Conservation (phyloP, 371 early-diverging fungal species). For the Mortierella sp. region DNA sequence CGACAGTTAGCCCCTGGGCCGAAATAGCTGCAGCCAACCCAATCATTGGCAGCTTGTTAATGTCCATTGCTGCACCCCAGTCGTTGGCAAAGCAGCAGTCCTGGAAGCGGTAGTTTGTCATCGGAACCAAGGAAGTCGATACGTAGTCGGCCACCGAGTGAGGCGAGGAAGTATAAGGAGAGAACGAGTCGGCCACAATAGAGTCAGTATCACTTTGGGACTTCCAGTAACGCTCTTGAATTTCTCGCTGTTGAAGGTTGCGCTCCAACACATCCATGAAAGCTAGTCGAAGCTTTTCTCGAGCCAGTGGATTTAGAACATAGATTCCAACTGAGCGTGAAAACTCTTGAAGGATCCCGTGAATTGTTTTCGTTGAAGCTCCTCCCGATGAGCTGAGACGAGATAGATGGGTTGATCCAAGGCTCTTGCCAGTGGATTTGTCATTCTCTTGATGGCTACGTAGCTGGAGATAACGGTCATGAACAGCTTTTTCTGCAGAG, state of each 20-base stretch:
- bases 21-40: conserved; percentile 48
- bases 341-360: conserved; percentile 21
- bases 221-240: conserved; percentile 43
- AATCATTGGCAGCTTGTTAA: conserved; percentile 51
- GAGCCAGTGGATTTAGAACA: conserved; percentile 42
- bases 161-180: conserved; percentile 1
- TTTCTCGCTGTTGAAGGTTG: conserved; percentile 39
- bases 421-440: not conserved
- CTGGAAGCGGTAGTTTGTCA: conserved; percentile 48
- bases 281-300: conserved; percentile 39
- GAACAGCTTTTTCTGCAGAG: conserved; percentile 18
- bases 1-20: conserved; percentile 41
- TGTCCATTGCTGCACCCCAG: conserved; percentile 48
- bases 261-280: conserved; percentile 34
- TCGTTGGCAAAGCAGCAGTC: conserved; percentile 53
- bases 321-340: conserved; percentile 41
- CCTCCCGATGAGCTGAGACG: conserved; percentile 13
- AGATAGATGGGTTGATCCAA: not conserved
- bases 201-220: conserved; percentile 26
- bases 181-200: not conserved
- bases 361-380: conserved; percentile 20
- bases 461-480: not conserved
- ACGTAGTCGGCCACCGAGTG: not conserved
- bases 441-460: conserved; percentile 3
- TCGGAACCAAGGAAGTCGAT: conserved; percentile 29